Evolutionary conservation across 1,284 basidiomycete species (phyloP), one percentile per base, ranked within the genome.

Genomic region (Phlebopus sp.): DNA sequence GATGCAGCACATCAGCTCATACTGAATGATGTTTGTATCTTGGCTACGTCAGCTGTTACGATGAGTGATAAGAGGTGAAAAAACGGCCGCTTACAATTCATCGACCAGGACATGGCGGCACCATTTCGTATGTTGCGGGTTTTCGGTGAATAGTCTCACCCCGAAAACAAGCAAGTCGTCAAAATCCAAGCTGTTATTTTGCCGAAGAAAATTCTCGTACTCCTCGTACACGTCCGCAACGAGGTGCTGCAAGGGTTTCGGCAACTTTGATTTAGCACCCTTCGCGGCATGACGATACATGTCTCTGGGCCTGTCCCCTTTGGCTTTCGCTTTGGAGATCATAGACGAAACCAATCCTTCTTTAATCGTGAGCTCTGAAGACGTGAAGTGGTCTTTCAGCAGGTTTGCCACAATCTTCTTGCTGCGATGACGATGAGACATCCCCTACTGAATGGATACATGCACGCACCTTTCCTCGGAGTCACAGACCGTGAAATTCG

Each of bases 11-110:
- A 96, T 90, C 27, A 96, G 79, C 54, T 87, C 77, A 63, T 93
- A 95, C 66, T 96, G 92, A 5, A 84, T 84, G 2, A 75, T 79
- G 59, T 95, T 96, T 1, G 92, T 96, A 63, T 97, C 93, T 69
- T 97, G 86, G 53, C 89, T 88, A 41, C 38, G 34, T 23, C 21
- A 30, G 23, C 5, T 32, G 27, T 50, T 32, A 41, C 47, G 44
- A 42, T 35, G 25, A 42, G 37, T 45, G 18, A 40, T 23, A 36
- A 42, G 43, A 42, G 3, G 9, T 17, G 15, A 23, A 43, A 21
- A 11, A 13, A 8, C 66, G n/a, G n/a, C 70, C 50, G 74, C 85
- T 59, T 66, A 88, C 77, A 92, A 94, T 70, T 97, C 93, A 66
- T 97, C 93, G 11, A 97, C 92, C 2, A 96, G 72, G 14, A 95